phyloP scores from a whole-genome alignment of 2,329 filamentous ascomycete species.

The Tolypocladium amazonense region DNA sequence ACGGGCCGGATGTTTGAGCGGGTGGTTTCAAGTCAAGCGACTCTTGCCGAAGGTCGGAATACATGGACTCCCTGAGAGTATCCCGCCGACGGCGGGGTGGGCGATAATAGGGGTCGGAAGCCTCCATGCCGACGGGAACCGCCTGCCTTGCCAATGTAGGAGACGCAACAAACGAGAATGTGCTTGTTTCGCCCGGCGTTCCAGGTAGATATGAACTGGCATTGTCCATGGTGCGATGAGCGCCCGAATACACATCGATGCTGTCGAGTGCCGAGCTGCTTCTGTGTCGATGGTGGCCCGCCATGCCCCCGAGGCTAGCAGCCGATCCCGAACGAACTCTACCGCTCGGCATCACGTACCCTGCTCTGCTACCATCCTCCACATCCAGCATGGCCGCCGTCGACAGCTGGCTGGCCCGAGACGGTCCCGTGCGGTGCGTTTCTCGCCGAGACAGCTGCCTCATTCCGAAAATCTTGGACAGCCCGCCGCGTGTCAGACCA shows the following conservation, averaged over 20 bases:
- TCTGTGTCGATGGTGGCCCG: conserved; percentile 32
- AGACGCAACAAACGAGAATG: conserved; percentile 59
- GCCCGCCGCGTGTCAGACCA: conserved; percentile 65
- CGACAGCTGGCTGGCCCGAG: conserved; percentile 73
- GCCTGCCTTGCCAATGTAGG: conserved; percentile 37
- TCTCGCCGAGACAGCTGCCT: conserved; percentile 71
- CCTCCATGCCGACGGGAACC: conserved; percentile 36
- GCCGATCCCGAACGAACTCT: conserved; percentile 51
- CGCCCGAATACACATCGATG: conserved; percentile 33
- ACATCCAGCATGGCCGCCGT: conserved; percentile 69
- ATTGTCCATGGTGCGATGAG: conserved; percentile 40
- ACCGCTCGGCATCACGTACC: conserved; percentile 42
- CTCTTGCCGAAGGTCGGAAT: conserved; percentile 18
- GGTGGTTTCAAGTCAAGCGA: conserved; percentile 24
- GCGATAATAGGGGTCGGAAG: conserved; percentile 76
- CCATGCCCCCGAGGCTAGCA: conserved; percentile 43
- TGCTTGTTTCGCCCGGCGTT: conserved; percentile 61
- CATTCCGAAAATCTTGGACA: conserved; percentile 86
- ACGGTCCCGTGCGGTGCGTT: conserved; percentile 50
- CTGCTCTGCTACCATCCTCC: conserved; percentile 54
- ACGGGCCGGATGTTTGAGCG: conserved; percentile 21
- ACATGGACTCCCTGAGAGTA: conserved; percentile 34
- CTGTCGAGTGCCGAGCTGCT: conserved; percentile 47
- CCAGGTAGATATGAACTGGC: conserved; percentile 60
- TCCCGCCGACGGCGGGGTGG: conserved; percentile 64